Base-by-base conservation (phyloP, 805 yeast species). In the Sugiyamaella chiloensis region DNA sequence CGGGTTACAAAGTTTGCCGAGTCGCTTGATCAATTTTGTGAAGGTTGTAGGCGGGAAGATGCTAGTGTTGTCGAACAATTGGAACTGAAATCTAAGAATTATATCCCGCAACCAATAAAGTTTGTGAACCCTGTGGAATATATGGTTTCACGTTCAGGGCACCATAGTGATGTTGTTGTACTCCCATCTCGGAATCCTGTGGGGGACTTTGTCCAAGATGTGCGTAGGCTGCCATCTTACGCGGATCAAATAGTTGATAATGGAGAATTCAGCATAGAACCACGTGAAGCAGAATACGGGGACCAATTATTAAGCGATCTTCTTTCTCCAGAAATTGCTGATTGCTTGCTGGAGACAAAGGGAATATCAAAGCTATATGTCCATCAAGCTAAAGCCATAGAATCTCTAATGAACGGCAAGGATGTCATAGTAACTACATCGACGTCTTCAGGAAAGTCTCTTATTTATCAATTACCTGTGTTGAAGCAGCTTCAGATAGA, bases 401-500 rank as follows among this genome's bases (percentile, higher is more conserved):
- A 81, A 46, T 74, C 81, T 0, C 65, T 85, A 19, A 8, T 27
- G 6, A 56, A 66, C 0, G 80, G 80, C 0, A 70, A 77, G 41
- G 81, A 90, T 64, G 88, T 89, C 3, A 86, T 93, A 36, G 81
- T 90, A 2, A 83, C 96, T n/a, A 93, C 99, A 0, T 81, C 97
- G 0, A 93, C 99, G 0, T 88, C 97, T 0, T 89, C 97, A 0
- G 99, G 99, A 41, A 93, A 93, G 59, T 90, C 98, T 0, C 70
- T 93, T 52, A 86, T 93, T 24, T 93, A 90, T 60, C 99, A 93
- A 64, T 66, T 89, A 1, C 96, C 98, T 0, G 86, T 91, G 2
- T 62, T 90, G 42, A 68, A 67, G n/a, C 55, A 59, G 1, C 40
- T 59, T 4, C 21, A 42, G 6, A 21, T 42, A 14, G 44, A 49